Percentiles rank a stretch among this genome's conserved stretches.
Conservation (phyloP, 2,329 filamentous ascomycete species). For the Phoma sp. region DNA sequence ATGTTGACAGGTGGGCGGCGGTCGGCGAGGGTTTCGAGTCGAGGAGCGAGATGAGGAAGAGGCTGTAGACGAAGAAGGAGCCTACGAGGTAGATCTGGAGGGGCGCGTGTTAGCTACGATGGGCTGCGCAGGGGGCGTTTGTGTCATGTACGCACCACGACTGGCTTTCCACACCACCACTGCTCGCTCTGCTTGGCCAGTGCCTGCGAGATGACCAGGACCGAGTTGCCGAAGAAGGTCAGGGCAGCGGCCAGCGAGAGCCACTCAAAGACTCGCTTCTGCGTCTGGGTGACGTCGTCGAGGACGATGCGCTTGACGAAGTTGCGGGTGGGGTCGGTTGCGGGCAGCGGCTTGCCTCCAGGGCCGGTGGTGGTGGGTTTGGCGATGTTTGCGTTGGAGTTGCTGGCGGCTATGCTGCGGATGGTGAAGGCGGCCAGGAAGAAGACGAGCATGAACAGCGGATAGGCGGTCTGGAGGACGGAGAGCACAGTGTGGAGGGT, state of each 20-base stretch:
- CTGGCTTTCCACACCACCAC: slow-evolving; percentile 84
- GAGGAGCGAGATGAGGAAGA: slow-evolving; percentile 84
- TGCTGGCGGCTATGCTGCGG: slow-evolving; percentile 64
- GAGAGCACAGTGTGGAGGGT: slow-evolving; percentile 25
- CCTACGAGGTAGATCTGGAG: slow-evolving; percentile 83
- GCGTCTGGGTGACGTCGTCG: slow-evolving; percentile 67
- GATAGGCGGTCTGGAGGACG: slow-evolving; percentile 64
- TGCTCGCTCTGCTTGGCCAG: slow-evolving; percentile 67
- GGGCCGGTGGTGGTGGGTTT: slow-evolving; percentile 70
- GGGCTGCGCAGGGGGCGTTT: too few species aligned
- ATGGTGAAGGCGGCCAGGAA: slow-evolving; percentile 68
- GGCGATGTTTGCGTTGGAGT: slow-evolving; percentile 52
- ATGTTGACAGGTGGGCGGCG: slow-evolving; percentile 78
- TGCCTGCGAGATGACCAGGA: slow-evolving; percentile 76
- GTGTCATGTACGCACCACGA: slow-evolving; percentile 65
- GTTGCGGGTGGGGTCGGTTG: slow-evolving; percentile 56
- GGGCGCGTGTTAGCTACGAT: neutral
- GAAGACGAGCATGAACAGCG: slow-evolving; percentile 68
- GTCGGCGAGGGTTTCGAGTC: slow-evolving; percentile 84
- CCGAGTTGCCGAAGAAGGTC: slow-evolving; percentile 77
- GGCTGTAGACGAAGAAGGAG: slow-evolving; percentile 84
- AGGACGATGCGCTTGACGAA: slow-evolving; percentile 54
- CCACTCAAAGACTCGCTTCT: slow-evolving; percentile 77
- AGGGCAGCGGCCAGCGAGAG: slow-evolving; percentile 73
- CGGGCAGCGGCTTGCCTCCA: slow-evolving; percentile 85